These are phyloP conservation scores for Rhododendron vialii DNA, from an alignment of 148 eudicot species.

Conservation along the genomic window DNA sequence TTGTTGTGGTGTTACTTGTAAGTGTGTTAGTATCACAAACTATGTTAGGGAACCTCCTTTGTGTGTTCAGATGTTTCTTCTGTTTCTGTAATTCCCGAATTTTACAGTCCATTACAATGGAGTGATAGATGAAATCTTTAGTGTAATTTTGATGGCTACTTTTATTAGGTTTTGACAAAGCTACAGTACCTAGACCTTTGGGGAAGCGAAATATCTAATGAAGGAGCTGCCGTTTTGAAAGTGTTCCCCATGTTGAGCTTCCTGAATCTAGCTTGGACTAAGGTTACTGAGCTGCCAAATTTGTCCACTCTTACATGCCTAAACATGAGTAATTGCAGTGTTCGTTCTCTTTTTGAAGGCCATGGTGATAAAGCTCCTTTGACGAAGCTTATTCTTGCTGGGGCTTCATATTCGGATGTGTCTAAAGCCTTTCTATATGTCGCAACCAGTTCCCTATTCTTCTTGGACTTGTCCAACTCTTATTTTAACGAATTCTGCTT, in stretches of 20 bases:
- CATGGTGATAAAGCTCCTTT: slow-evolving; percentile 36
- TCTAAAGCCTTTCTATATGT: slow-evolving; percentile 37
- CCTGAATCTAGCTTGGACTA: slow-evolving; percentile 83
- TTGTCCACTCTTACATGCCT: slow-evolving; percentile 51
- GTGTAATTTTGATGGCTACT: neutral
- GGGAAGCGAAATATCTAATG: slow-evolving; percentile 71
- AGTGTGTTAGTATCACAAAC: neutral
- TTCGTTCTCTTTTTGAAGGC: slow-evolving; percentile 47
- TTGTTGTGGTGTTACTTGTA: neutral
- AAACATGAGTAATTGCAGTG: slow-evolving; percentile 80
- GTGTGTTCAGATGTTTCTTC: neutral
- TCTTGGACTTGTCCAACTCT: slow-evolving; percentile 64
- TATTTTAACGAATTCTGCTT: slow-evolving; percentile 40
- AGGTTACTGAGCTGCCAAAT: slow-evolving; percentile 56
- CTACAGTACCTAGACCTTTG: slow-evolving; percentile 76
- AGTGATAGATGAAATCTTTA: neutral
- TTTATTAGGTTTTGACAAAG: slow-evolving; percentile 51
- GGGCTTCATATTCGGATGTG: slow-evolving; percentile 40
- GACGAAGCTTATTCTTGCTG: slow-evolving; percentile 53
- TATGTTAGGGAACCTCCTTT: neutral
- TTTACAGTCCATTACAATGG: neutral
- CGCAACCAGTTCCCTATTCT: slow-evolving; percentile 38
- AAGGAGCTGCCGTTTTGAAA: slow-evolving; percentile 42
- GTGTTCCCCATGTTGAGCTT: slow-evolving; percentile 51
- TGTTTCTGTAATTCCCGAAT: neutral